phyloP scores from a whole-genome alignment of 140 eudicot genomes.

The Bidens hawaiensis region DNA sequence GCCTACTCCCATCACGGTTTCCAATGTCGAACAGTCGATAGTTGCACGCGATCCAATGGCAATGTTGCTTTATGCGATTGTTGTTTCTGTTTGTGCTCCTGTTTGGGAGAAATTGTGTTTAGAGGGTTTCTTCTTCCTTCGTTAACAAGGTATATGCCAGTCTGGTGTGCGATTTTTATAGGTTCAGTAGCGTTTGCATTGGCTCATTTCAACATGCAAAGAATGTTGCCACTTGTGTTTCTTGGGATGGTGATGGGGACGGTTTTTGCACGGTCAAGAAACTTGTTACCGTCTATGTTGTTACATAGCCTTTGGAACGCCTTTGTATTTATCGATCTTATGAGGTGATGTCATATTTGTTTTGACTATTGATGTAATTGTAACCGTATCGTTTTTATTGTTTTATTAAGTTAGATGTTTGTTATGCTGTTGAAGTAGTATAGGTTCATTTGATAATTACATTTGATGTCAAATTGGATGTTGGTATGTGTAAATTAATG shows the following conservation, averaged over 20 bases:
- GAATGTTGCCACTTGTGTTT: constrained; percentile 71
- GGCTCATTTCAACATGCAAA: constrained; percentile 78
- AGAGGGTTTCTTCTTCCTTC: constrained; percentile 97
- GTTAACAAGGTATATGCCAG: constrained; percentile 85
- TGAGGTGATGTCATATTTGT: constrained; percentile 29
- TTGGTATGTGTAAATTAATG: constrained; percentile 19
- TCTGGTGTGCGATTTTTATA: constrained; percentile 72
- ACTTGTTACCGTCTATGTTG: constrained; percentile 78
- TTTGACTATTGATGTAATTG: constrained; percentile 13
- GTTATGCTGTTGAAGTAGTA: constrained; percentile 3
- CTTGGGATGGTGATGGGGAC: constrained; percentile 84
- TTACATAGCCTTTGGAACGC: constrained; percentile 91
- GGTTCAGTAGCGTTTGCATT: constrained; percentile 87
- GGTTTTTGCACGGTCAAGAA: constrained; percentile 70
- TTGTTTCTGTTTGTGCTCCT: constrained; percentile 87
- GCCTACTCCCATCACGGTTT: constrained; percentile 65
- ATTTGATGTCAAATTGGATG: constrained; percentile 13
- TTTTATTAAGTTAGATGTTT: constrained; percentile 1
- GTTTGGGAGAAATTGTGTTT: constrained; percentile 84
- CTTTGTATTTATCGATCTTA: constrained; percentile 53
- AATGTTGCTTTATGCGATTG: constrained; percentile 69
- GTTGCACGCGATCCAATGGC: constrained; percentile 87
- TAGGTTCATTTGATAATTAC: background rate
- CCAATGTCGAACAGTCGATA: constrained; percentile 86
- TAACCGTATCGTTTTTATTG: constrained; percentile 11